Base-by-base conservation (phyloP, 202 grass and related monocot genomes). In the Zoysia matrella region DNA sequence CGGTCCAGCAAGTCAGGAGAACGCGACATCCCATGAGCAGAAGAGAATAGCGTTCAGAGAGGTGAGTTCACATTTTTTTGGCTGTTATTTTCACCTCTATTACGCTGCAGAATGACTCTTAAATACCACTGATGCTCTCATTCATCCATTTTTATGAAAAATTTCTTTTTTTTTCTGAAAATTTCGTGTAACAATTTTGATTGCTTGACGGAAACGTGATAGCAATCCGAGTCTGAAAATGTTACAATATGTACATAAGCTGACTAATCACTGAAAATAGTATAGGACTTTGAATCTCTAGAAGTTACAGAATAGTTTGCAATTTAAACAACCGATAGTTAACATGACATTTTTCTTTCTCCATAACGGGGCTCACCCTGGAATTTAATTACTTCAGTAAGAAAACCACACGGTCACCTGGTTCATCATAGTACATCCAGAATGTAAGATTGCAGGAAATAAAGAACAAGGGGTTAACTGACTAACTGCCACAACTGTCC, bases 31-130 rank as follows among this genome's bases (percentile, higher is more conserved):
- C 7, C 36, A 82, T 22, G 57, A 77, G 48, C 79, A 77, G 78
- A 82, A 72, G 14, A 3, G 13, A 13, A 11, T 3, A 49, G 66
- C 4, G 7, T 56, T 58, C 18, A 55, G 4, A 39, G 65, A 65
- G 78, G 85, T 87, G 22, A 87, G 6, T 1, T 45, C 52, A 6
- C 13, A 15, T 58, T 74, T 8, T 44, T 44, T 46, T 7, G 55
- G 11, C 53, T 55, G 11, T 60, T 66, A 41, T 12, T 10, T 79
- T 30, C 57, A 60, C 5, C 7, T 55, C 22, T 11, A 69, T 13
- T 7, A 56, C 72, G 47, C 47, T 36, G 44, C n/a, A 46, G 1
- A 60, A 5, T 30, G 3, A 11, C n/a, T 16, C 56, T 60, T 15
- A 7, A 2, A 30, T 16, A 60, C 55, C 14, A 58, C n/a, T 73